phyloP scores from a whole-genome alignment of 345 rosid genomes.

The Reutealis trisperma region DNA sequence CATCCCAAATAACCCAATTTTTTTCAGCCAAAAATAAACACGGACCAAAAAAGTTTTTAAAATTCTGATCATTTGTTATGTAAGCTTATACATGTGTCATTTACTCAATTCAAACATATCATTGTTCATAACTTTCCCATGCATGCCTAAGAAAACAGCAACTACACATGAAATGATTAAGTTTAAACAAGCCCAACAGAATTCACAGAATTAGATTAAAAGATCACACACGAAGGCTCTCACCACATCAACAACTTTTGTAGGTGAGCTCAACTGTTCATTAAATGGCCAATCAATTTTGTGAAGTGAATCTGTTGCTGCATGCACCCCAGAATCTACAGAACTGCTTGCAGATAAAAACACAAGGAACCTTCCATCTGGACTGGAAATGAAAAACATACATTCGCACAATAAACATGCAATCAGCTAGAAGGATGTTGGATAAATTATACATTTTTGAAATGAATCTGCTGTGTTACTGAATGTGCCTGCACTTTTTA shows the following conservation, averaged over 20 bases:
- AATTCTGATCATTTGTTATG: neutral
- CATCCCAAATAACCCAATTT: neutral
- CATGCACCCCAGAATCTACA: slow-evolving; percentile 79
- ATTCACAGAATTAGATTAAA: slow-evolving; percentile 1
- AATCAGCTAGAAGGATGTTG: slow-evolving; percentile 9
- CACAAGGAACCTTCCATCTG: slow-evolving; percentile 75
- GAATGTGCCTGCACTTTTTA: slow-evolving; percentile 62
- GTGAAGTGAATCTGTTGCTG: slow-evolving; percentile 74
- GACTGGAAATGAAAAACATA: slow-evolving; percentile 48
- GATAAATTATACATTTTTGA: slow-evolving; percentile 32
- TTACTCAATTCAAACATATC: neutral
- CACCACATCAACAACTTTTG: slow-evolving; percentile 70
- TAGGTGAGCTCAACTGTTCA: slow-evolving; percentile 40
- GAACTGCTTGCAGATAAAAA: slow-evolving; percentile 71
- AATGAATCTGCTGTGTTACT: slow-evolving; percentile 69
- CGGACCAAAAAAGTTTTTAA: neutral
- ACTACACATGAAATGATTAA: neutral
- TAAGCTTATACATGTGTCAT: neutral
- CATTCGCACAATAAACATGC: slow-evolving; percentile 3
- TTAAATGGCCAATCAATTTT: slow-evolving; percentile 73
- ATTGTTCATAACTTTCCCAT: slow-evolving; percentile 3
- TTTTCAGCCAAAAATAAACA: neutral
- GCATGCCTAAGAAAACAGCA: neutral
- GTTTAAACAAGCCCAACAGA: neutral
- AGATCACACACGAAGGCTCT: slow-evolving; percentile 33